These are phyloP conservation scores for Astrephomene gubernaculifera DNA, from an alignment of 139 green algal species.

Conservation along the genomic window DNA sequence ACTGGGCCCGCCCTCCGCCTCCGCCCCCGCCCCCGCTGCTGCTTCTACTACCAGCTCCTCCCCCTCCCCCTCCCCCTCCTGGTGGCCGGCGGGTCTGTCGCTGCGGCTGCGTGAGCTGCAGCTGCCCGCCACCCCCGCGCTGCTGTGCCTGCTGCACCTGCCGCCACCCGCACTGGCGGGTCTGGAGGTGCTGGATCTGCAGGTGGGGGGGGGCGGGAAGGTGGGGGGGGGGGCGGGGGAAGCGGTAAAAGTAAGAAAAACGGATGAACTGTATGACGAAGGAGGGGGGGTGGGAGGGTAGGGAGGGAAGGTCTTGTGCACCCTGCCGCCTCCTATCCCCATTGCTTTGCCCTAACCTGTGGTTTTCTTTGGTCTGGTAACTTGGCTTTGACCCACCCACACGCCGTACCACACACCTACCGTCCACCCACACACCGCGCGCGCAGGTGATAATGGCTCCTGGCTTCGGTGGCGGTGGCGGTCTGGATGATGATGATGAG, in stretches of 20 bases:
- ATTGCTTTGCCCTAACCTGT: too few relatives aligned
- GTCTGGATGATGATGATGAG: too few relatives aligned
- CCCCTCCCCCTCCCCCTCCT: background rate
- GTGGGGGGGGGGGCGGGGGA: too few relatives aligned
- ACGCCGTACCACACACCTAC: too few relatives aligned
- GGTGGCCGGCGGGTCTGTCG: background rate
- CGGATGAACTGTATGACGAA: too few relatives aligned
- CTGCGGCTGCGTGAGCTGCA: conserved; percentile 28
- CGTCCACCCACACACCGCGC: background rate
- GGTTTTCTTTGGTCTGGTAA: too few relatives aligned
- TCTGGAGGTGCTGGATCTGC: conserved; percentile 18
- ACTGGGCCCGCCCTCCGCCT: background rate
- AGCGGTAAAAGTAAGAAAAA: too few relatives aligned
- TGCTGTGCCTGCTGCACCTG: conserved; percentile 39
- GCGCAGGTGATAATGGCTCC: background rate
- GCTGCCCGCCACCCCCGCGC: conserved; percentile 27
- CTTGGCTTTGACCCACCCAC: too few relatives aligned
- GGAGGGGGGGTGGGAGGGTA: too few relatives aligned
- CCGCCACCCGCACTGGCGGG: background rate
- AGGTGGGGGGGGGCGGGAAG: too few relatives aligned
- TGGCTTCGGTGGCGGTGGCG: background rate
- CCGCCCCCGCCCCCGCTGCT: background rate
- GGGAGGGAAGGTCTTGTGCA: too few relatives aligned
- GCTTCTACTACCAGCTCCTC: background rate
- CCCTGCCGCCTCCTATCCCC: too few relatives aligned